These are phyloP conservation scores for Plectosphaerella plurivora DNA, from an alignment of 2,329 filamentous ascomycete species.

Conservation along the genomic window DNA sequence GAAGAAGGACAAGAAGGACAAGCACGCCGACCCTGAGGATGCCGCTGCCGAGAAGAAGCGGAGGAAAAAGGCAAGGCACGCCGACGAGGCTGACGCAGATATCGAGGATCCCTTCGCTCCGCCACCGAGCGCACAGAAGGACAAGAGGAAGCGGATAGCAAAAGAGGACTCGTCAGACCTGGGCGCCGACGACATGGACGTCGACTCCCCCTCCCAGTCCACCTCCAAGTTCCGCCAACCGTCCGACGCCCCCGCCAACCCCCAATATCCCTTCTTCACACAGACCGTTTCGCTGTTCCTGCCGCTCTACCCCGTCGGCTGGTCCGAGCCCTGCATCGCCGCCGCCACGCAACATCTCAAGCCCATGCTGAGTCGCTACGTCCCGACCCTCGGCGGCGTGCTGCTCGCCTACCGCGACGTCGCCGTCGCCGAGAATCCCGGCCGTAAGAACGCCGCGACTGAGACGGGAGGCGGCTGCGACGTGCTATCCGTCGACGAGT, in stretches of 20 bases:
- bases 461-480: slow-evolving; percentile 41
- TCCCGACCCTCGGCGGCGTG: slow-evolving; percentile 67
- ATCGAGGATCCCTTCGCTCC: slow-evolving; percentile 1
- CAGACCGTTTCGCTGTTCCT: slow-evolving; percentile 80
- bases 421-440: slow-evolving; percentile 56
- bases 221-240: slow-evolving; percentile 29
- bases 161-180: slow-evolving; percentile 16
- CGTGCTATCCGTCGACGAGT: slow-evolving; percentile 65
- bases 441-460: slow-evolving; percentile 37
- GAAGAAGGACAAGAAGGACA: slow-evolving; percentile 8
- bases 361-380: slow-evolving; percentile 72
- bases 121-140: slow-evolving; percentile 12
- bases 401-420: slow-evolving; percentile 70
- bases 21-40: slow-evolving; percentile 2
- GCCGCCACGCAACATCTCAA: slow-evolving; percentile 71
- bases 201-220: slow-evolving; percentile 24
- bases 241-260: slow-evolving; percentile 30
- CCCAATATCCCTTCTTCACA: slow-evolving; percentile 67
- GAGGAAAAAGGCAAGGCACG: slow-evolving; percentile 24
- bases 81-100: slow-evolving; percentile 14
- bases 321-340: slow-evolving; percentile 65
- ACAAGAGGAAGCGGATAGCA: slow-evolving; percentile 24
- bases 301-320: slow-evolving; percentile 66
- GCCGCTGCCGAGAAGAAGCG: slow-evolving; percentile 16
- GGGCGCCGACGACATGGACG: slow-evolving; percentile 31